Evolutionary conservation across 2,329 filamentous ascomycete genomes (phyloP).

Genomic region (Trichophyton benhamiae): DNA sequence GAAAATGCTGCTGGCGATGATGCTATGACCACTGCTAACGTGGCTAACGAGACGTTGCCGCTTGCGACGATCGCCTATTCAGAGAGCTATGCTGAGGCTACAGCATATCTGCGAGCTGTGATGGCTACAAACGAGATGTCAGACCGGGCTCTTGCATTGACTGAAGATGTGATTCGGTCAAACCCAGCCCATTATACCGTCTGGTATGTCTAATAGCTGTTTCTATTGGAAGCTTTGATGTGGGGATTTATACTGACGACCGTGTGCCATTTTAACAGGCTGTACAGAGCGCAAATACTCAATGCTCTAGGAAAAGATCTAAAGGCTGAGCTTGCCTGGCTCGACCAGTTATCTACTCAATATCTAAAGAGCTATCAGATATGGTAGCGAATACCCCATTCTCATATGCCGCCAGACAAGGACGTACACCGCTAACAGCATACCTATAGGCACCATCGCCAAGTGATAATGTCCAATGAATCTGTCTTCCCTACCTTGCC

Average conservation of each 20-base stretch:
- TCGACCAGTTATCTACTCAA: constrained; percentile 68
- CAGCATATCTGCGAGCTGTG: constrained; percentile 82
- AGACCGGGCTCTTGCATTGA: constrained; percentile 64
- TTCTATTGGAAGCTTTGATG: neutral
- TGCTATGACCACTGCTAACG: neutral
- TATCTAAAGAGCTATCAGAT: constrained; percentile 99
- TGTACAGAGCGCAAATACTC: constrained; percentile 76
- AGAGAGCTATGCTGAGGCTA: constrained; percentile 79
- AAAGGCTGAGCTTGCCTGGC: constrained; percentile 65
- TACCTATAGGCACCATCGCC: constrained; percentile 44
- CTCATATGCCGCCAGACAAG: neutral
- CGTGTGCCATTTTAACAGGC: constrained; percentile 32
- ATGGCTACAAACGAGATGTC: constrained; percentile 84
- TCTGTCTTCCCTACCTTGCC: constrained; percentile 43
- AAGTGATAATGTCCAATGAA: constrained; percentile 41
- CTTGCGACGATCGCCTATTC: constrained; percentile 89
- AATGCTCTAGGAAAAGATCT: constrained; percentile 54
- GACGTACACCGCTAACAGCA: neutral
- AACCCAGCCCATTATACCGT: constrained; percentile 98
- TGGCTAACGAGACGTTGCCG: constrained; percentile 39
- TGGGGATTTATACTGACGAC: neutral
- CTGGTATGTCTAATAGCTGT: constrained; percentile 44
- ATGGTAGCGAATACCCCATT: constrained; percentile 43
- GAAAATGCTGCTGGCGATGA: neutral
- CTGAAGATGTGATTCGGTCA: constrained; percentile 77